These are phyloP conservation scores for Phialophora chinensis DNA, from an alignment of 2,329 filamentous ascomycete genomes.

Conservation along the genomic window DNA sequence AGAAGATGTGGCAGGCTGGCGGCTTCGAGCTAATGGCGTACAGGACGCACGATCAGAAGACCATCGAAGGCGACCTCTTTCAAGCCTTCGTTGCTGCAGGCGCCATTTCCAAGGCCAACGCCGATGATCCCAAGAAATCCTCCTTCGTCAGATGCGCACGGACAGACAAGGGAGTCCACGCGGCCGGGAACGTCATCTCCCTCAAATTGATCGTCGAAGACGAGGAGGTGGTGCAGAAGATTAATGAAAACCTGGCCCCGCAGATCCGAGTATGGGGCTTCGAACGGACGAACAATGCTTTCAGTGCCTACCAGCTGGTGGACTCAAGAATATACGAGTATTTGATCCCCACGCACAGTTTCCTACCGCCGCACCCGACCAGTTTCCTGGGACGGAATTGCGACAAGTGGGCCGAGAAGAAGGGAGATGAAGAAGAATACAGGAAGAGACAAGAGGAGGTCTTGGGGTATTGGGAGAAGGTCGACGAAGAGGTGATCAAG, in stretches of 20 bases:
- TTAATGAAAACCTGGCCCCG: constrained; percentile 81
- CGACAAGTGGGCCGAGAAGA: constrained; percentile 76
- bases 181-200: constrained; percentile 92
- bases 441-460: constrained; percentile 76
- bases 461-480: constrained; percentile 77
- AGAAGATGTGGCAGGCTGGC: constrained; percentile 25
- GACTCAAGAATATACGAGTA: constrained; percentile 98
- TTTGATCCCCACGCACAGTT: constrained; percentile 88
- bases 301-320: constrained; percentile 93
- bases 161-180: constrained; percentile 97
- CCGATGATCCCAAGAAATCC: constrained; percentile 94
- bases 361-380: constrained; percentile 88
- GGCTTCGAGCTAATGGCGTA: constrained; percentile 28
- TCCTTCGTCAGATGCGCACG: constrained; percentile 91
- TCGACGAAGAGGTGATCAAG: constrained; percentile 81
- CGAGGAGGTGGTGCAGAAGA: constrained; percentile 81
- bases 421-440: constrained; percentile 72
- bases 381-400: constrained; percentile 84
- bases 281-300: constrained; percentile 83
- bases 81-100: constrained; percentile 87
- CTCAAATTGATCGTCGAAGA: constrained; percentile 96
- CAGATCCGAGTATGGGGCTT: constrained; percentile 98
- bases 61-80: constrained; percentile 95
- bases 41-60: constrained; percentile 71
- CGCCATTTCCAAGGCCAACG: constrained; percentile 95